phyloP scores from a whole-genome alignment of 1,139 yeast genomes.

The Diutina pseudorugosa region DNA sequence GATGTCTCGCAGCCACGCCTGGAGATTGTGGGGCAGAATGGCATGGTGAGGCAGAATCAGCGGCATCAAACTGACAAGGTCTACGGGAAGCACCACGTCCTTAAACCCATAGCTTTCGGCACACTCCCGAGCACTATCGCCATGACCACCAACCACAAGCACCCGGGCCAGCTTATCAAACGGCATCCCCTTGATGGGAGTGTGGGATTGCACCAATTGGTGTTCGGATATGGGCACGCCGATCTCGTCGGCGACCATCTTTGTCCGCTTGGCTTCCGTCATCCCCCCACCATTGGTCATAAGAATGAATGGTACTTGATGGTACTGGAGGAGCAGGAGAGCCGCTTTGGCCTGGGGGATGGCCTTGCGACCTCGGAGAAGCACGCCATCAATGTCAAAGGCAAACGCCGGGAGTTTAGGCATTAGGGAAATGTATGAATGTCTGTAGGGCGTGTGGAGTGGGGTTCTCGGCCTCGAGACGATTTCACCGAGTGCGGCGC shows the following conservation, averaged over 20 bases:
- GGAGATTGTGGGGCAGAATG: constrained; percentile 34
- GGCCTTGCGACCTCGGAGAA: constrained; percentile 61
- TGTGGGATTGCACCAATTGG: constrained; percentile 83
- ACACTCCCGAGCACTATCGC: constrained; percentile 55
- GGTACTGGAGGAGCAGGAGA: constrained; percentile 38
- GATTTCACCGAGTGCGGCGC: no score
- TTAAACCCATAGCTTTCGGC: constrained; percentile 73
- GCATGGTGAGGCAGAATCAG: constrained; percentile 67
- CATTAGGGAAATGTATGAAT: no score
- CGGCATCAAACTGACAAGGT: constrained; percentile 45
- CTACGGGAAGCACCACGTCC: constrained; percentile 68
- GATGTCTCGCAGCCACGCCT: constrained; percentile 27
- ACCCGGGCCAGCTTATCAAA: constrained; percentile 41
- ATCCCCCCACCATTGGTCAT: constrained; percentile 93
- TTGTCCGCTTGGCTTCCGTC: constrained; percentile 50
- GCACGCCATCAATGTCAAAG: constrained; percentile 80
- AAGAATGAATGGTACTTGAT: constrained; percentile 66
- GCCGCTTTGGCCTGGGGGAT: constrained; percentile 62
- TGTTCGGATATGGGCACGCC: constrained; percentile 38
- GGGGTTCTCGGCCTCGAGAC: no score
- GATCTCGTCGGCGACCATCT: constrained; percentile 39
- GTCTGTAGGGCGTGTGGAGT: no score
- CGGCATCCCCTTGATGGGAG: constrained; percentile 63
- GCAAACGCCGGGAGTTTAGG: constrained; percentile 20
- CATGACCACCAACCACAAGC: constrained; percentile 75